Evolutionary conservation across 169 alveolate species (phyloP).

Genomic region (Plasmodium inui): DNA sequence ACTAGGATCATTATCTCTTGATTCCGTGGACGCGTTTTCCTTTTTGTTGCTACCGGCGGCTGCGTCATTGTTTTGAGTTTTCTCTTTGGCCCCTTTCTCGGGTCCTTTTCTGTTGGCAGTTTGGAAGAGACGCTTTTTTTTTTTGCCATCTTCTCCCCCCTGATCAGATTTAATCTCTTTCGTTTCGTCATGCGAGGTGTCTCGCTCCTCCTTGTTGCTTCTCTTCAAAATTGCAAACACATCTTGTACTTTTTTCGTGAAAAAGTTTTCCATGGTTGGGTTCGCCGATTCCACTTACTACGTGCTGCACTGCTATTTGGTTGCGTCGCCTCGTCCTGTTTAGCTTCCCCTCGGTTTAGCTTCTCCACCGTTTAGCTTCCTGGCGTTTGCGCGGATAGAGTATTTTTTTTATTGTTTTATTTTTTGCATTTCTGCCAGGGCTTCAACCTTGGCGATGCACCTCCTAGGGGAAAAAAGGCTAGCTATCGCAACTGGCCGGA

Average conservation of each 20-base stretch:
- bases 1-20: conserved; percentile 16
- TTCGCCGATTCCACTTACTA: background rate
- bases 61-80: background rate
- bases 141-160: background rate
- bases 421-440: background rate
- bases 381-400: background rate
- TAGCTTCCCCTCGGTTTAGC: background rate
- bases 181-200: background rate
- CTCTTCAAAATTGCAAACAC: conserved; percentile 53
- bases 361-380: background rate
- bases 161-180: background rate
- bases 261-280: conserved; percentile 51
- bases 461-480: background rate
- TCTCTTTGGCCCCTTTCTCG: background rate
- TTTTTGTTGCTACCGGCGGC: background rate
- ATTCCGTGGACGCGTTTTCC: background rate
- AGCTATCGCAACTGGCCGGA: background rate
- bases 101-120: conserved; percentile 1
- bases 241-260: conserved; percentile 55
- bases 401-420: background rate
- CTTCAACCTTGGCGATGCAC: background rate
- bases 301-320: background rate
- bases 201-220: conserved; percentile 3
- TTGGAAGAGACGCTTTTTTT: background rate
- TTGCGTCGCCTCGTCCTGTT: background rate